phyloP scores from a whole-genome alignment of 257 asterid genomes.

The Gardenia jasminoides region DNA sequence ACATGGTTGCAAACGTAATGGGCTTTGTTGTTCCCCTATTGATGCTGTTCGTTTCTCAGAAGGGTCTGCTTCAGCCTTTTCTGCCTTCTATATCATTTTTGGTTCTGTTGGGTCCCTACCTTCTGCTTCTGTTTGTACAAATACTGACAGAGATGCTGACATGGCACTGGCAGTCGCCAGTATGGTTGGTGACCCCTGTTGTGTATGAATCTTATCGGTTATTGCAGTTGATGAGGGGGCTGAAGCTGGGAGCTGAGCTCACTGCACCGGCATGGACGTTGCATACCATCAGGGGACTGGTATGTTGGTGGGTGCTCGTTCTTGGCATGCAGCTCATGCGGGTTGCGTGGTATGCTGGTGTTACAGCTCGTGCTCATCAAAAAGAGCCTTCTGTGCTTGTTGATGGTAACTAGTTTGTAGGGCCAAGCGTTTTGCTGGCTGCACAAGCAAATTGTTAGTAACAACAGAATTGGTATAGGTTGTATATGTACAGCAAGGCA shows the following conservation, averaged over 20 bases:
- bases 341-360: constrained; percentile 95
- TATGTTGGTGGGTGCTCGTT: constrained; percentile 92
- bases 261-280: constrained; percentile 70
- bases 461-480: neutral
- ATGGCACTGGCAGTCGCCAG: constrained; percentile 98
- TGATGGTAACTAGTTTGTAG: constrained; percentile 11
- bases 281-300: constrained; percentile 68
- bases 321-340: constrained; percentile 97
- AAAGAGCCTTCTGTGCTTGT: constrained; percentile 28
- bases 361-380: constrained; percentile 47
- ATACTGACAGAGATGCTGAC: constrained; percentile 81
- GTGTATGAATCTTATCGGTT: constrained; percentile 80
- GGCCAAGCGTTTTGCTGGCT: constrained; percentile 6
- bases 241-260: constrained; percentile 80
- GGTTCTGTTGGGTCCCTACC: constrained; percentile 87
- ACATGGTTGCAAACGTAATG: constrained; percentile 55
- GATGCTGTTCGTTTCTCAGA: constrained; percentile 44
- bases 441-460: neutral
- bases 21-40: constrained; percentile 62
- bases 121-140: constrained; percentile 75
- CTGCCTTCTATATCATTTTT: constrained; percentile 59
- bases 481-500: neutral
- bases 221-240: constrained; percentile 90
- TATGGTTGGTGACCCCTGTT: constrained; percentile 87
- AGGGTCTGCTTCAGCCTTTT: constrained; percentile 62